phyloP scores from a whole-genome alignment of 2,329 filamentous ascomycete species.

The Cordyceps cateniannulata region DNA sequence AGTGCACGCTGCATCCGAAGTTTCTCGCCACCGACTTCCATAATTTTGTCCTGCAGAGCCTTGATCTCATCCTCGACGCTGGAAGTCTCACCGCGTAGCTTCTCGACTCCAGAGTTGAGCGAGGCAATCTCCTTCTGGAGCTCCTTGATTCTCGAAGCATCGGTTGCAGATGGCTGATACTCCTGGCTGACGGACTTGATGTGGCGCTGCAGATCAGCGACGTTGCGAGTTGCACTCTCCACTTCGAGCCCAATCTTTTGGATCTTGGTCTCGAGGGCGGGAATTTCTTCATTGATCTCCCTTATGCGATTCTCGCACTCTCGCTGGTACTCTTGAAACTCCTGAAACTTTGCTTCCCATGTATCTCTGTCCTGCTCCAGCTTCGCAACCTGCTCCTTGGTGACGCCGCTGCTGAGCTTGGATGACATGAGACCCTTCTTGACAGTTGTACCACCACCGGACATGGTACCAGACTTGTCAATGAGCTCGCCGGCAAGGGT shows the following conservation, averaged over 20 bases:
- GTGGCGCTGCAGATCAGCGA: constrained; percentile 75
- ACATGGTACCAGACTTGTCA: constrained; percentile 98
- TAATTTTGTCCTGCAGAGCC: constrained; percentile 88
- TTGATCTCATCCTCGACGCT: constrained; percentile 93
- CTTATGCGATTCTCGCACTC: constrained; percentile 69
- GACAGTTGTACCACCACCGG: constrained; percentile 84
- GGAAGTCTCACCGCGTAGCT: constrained; percentile 76
- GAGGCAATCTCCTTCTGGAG: constrained; percentile 73
- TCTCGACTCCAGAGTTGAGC: constrained; percentile 71
- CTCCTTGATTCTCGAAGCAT: constrained; percentile 64
- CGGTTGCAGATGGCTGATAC: constrained; percentile 72
- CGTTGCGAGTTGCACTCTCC: constrained; percentile 77
- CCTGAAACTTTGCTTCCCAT: constrained; percentile 74
- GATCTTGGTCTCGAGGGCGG: constrained; percentile 78
- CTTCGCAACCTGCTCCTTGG: constrained; percentile 81
- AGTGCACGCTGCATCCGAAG: constrained; percentile 84
- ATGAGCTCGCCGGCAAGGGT: constrained; percentile 93
- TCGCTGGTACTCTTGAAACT: constrained; percentile 78
- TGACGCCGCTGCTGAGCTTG: constrained; percentile 80
- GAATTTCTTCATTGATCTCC: constrained; percentile 70
- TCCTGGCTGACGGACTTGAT: constrained; percentile 79
- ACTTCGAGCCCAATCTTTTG: constrained; percentile 88
- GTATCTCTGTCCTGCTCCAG: constrained; percentile 81
- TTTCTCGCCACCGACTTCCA: constrained; percentile 94
- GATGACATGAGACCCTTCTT: constrained; percentile 95